Percentiles rank a stretch among this genome's conserved stretches.
Evolutionary conservation across 441 rosid species (phyloP).

Genomic region (Eugenia klotzschiana): DNA sequence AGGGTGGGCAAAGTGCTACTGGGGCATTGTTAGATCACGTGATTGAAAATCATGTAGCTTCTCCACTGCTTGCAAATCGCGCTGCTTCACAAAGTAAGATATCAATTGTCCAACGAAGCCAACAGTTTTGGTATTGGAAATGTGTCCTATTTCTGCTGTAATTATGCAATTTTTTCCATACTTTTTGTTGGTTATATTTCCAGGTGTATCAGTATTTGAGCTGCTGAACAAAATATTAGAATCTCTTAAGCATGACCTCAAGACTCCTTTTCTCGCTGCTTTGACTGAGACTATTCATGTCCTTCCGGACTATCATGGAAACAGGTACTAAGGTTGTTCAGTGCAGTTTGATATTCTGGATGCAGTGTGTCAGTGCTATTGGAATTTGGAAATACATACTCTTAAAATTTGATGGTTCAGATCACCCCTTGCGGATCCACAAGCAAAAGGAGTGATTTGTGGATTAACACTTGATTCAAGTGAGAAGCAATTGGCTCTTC

Average conservation of each 20-base stretch:
- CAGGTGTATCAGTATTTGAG: slow-evolving; percentile 71
- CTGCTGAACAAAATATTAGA: slow-evolving; percentile 52
- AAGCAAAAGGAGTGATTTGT: slow-evolving; percentile 61
- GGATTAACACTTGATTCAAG: slow-evolving; percentile 75
- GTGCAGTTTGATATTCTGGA: neutral
- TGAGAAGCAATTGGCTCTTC: slow-evolving; percentile 70
- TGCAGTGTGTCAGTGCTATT: neutral
- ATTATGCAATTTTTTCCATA: neutral
- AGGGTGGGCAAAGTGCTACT: slow-evolving; percentile 97
- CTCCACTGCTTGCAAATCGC: slow-evolving; percentile 72
- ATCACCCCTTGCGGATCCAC: slow-evolving; percentile 90
- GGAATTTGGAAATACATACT: neutral
- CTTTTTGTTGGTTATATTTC: slow-evolving; percentile 3
- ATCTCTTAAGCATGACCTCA: slow-evolving; percentile 33
- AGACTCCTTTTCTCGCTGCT: slow-evolving; percentile 70
- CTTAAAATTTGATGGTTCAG: slow-evolving; percentile 26
- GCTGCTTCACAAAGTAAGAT: slow-evolving; percentile 77
- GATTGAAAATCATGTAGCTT: slow-evolving; percentile 80
- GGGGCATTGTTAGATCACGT: slow-evolving; percentile 83
- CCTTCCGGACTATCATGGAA: slow-evolving; percentile 90
- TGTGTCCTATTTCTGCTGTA: neutral
- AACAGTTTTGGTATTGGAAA: neutral
- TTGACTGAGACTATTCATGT: slow-evolving; percentile 63
- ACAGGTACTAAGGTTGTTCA: slow-evolving; percentile 32
- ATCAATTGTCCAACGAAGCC: neutral